phyloP scores from a whole-genome alignment of 768 basidiomycete species.

The Dentipellis fragilis region DNA sequence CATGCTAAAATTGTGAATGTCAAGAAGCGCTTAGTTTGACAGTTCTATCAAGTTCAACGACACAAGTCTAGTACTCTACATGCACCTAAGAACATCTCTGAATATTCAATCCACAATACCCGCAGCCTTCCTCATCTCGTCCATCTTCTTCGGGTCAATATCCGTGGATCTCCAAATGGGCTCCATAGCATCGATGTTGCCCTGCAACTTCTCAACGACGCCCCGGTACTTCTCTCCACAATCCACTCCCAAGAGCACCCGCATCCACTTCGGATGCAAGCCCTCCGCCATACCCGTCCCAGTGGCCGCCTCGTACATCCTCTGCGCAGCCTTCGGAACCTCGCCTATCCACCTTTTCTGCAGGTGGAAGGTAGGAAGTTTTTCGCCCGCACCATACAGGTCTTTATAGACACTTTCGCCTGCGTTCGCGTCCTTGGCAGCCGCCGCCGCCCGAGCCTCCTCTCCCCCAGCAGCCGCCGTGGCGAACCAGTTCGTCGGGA shows the following conservation, averaged over 20 bases:
- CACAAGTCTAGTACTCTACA: too few relatives aligned
- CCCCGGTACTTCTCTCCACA: background rate
- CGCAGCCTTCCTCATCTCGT: background rate
- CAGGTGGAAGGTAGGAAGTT: background rate
- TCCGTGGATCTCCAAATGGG: background rate
- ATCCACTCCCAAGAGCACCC: background rate
- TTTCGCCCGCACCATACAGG: background rate
- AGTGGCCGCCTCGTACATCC: background rate
- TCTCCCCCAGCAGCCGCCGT: background rate
- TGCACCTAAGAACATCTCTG: background rate
- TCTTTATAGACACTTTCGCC: background rate
- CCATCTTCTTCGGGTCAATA: background rate
- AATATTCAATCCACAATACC: background rate
- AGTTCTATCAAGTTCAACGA: too few relatives aligned
- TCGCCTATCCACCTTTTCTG: background rate
- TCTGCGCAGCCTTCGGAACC: background rate
- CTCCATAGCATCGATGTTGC: background rate
- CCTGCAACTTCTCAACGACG: background rate
- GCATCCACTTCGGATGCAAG: background rate
- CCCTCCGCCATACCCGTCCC: background rate
- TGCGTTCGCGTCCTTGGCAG: background rate
- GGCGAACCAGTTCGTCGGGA: conserved; percentile 13
- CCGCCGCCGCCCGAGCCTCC: background rate
- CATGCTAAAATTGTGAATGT: too few relatives aligned
- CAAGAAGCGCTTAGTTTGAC: too few relatives aligned